phyloP scores from a whole-genome alignment of 169 alveolate genomes.

The Eimeria acervulina region DNA sequence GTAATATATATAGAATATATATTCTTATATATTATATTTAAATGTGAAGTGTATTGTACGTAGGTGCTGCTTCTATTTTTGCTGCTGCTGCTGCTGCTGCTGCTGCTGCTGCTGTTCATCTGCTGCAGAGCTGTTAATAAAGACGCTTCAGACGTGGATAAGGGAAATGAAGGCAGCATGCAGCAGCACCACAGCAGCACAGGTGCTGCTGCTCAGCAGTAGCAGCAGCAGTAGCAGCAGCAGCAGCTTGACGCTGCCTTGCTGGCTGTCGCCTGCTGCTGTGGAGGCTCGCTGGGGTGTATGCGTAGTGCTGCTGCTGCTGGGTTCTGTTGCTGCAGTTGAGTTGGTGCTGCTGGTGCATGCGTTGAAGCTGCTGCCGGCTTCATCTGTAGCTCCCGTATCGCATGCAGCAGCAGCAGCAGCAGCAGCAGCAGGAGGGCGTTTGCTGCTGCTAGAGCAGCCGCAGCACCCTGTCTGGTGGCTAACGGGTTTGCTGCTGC shows the following conservation, averaged over 20 bases:
- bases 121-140: constrained; percentile 30
- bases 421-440: constrained; percentile 48
- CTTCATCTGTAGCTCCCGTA: constrained; percentile 22
- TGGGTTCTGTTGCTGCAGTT: neutral
- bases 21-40: no score
- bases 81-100: neutral
- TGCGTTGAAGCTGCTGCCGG: constrained; percentile 64
- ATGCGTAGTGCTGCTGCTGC: constrained; percentile 6
- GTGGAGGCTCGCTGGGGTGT: constrained; percentile 50
- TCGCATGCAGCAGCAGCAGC: no score
- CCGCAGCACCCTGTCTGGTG: constrained; percentile 18
- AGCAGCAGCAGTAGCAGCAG: neutral
- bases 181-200: constrained; percentile 19
- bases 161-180: neutral
- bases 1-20: no score
- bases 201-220: neutral
- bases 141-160: constrained; percentile 13
- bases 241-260: constrained; percentile 2
- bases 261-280: constrained; percentile 52
- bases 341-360: constrained; percentile 22
- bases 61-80: no score
- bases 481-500: neutral
- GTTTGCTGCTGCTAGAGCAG: constrained; percentile 15
- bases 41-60: no score
- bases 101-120: constrained; percentile 42